Evolutionary conservation across 2,329 filamentous ascomycete genomes (phyloP).

Genomic region (Stagonosporopsis tanaceti): DNA sequence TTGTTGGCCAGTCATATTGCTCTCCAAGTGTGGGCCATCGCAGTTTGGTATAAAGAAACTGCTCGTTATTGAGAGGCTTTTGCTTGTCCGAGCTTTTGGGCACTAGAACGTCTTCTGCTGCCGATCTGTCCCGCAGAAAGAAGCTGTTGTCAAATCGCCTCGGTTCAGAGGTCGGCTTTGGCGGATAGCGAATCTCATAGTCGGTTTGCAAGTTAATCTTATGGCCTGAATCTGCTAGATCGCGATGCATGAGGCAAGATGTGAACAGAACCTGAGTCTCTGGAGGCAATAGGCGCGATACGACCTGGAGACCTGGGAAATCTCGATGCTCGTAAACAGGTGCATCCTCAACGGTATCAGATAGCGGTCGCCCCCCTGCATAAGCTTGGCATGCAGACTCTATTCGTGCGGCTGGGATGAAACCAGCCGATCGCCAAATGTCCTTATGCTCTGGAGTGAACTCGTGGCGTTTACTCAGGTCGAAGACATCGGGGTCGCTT

Average conservation of each 20-base stretch:
- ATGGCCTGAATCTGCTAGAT: conserved; percentile 76
- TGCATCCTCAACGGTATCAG: conserved; percentile 32
- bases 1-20: conserved; percentile 95
- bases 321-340: conserved; percentile 48
- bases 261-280: conserved; percentile 75
- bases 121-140: conserved; percentile 43
- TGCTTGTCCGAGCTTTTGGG: conserved; percentile 77
- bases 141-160: conserved; percentile 42
- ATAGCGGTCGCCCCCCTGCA: conserved; percentile 36
- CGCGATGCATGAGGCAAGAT: conserved; percentile 76
- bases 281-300: conserved; percentile 78
- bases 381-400: conserved; percentile 43
- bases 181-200: conserved; percentile 72
- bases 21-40: conserved; percentile 95
- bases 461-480: conserved; percentile 43
- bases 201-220: conserved; percentile 89
- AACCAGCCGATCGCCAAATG: conserved; percentile 39
- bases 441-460: conserved; percentile 47
- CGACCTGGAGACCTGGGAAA: conserved; percentile 70
- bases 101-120: conserved; percentile 31
- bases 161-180: conserved; percentile 46
- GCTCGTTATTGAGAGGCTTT: conserved; percentile 73
- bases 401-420: conserved; percentile 39
- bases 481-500: conserved; percentile 56
- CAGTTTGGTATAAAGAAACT: conserved; percentile 79